Evolutionary conservation across 768 basidiomycete species (phyloP).

Genomic region (Pleurotus ostreatus): DNA sequence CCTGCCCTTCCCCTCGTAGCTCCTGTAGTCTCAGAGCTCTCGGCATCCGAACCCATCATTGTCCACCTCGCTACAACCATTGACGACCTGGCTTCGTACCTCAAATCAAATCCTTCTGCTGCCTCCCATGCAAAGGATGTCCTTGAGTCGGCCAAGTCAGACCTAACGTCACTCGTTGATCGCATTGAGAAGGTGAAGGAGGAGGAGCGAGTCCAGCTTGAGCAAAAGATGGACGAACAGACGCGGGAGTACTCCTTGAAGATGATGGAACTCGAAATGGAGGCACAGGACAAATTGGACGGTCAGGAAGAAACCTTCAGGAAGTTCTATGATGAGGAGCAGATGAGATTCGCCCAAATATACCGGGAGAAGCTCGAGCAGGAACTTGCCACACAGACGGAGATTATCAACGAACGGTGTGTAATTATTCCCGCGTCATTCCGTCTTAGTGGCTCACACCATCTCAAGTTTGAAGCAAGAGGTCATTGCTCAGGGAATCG

Average conservation of each 20-base stretch:
- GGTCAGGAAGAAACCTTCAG: conserved; percentile 84
- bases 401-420: conserved; percentile 92
- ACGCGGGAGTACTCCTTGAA: conserved; percentile 78
- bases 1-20: conserved; percentile 70
- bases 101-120: conserved; percentile 68
- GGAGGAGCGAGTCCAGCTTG: conserved; percentile 68
- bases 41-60: conserved; percentile 85
- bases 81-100: conserved; percentile 83
- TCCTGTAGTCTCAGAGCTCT: conserved; percentile 70
- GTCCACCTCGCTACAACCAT: conserved; percentile 89
- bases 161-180: conserved; percentile 72
- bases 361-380: conserved; percentile 85
- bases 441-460: background rate
- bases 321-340: conserved; percentile 77
- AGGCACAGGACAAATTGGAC: conserved; percentile 80
- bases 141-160: conserved; percentile 74
- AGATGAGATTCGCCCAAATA: conserved; percentile 60
- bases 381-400: conserved; percentile 84
- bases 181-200: conserved; percentile 78
- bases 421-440: conserved; percentile 13
- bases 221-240: conserved; percentile 71
- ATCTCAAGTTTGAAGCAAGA: conserved; percentile 78
- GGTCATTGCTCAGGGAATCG: conserved; percentile 94
- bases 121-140: conserved; percentile 68
- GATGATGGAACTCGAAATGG: conserved; percentile 80